A percentile compares a stretch with the other conserved stretches of the same genome.
Evolutionary conservation across 306 rosid genomes (phyloP).

Genomic region (Quercus aquifolioides): DNA sequence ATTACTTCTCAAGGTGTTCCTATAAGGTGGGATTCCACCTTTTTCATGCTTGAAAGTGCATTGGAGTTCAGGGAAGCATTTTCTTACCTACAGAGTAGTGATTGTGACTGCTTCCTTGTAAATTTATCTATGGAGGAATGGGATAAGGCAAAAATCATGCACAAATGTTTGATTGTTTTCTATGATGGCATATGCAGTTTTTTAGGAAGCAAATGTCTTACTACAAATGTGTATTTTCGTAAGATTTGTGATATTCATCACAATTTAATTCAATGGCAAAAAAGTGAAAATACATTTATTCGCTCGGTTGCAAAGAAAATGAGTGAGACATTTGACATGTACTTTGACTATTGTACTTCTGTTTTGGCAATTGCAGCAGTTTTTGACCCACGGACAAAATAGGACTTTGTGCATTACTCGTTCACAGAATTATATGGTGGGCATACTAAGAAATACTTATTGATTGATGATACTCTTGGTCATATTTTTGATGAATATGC

Average conservation of each 20-base stretch:
- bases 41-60: background rate
- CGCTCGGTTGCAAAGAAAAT: rapidly evolving
- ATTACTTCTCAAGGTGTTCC: background rate
- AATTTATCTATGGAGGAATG: background rate
- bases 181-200: background rate
- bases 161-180: background rate
- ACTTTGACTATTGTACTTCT: background rate
- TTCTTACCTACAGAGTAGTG: background rate
- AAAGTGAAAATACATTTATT: background rate
- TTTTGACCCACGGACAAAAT: background rate
- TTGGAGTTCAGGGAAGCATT: background rate
- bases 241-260: background rate
- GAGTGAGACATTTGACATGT: background rate
- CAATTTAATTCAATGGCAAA: background rate
- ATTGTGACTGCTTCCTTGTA: background rate
- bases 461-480: background rate
- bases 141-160: background rate
- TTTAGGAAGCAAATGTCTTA: background rate
- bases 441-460: background rate
- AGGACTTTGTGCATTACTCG: background rate
- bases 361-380: background rate
- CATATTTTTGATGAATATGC: background rate
- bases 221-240: background rate
- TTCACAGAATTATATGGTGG: background rate
- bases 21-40: background rate